Evolutionary conservation across 352 stramenopile genomes (phyloP).

Genomic region (Phytophthora uliginosa): DNA sequence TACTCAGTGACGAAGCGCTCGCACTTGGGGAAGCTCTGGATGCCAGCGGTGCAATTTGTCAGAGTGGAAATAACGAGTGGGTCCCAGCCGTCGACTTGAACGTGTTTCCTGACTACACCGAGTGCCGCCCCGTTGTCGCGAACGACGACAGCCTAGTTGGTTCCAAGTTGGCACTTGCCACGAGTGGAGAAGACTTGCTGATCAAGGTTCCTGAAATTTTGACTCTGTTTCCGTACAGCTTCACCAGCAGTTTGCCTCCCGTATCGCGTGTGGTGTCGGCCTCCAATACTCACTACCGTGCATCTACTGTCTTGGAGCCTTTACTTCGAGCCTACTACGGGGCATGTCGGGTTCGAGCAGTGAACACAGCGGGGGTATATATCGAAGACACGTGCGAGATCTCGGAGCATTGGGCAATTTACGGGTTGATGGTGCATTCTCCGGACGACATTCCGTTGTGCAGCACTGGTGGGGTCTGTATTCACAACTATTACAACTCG

Average conservation of each 20-base stretch:
- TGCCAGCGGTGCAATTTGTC: background rate
- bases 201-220: background rate
- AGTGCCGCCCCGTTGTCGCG: background rate
- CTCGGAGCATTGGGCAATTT: background rate
- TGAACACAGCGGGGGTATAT: background rate
- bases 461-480: background rate
- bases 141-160: background rate
- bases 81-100: background rate
- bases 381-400: slow-evolving; percentile 4
- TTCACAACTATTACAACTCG: slow-evolving; percentile 1
- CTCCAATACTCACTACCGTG: background rate
- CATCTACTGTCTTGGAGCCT: background rate
- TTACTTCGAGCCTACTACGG: background rate
- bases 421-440: slow-evolving; percentile 1
- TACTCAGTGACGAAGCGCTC: background rate
- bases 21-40: background rate
- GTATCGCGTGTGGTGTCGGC: background rate
- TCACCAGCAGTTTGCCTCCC: background rate
- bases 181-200: background rate
- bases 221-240: slow-evolving; percentile 2
- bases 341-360: background rate
- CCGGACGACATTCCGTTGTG: background rate
- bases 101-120: slow-evolving; percentile 2
- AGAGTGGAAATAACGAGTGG: background rate
- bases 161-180: background rate